phyloP scores from a whole-genome alignment of 371 early-diverging fungal genomes.

The Rhizopus arrhizus region DNA sequence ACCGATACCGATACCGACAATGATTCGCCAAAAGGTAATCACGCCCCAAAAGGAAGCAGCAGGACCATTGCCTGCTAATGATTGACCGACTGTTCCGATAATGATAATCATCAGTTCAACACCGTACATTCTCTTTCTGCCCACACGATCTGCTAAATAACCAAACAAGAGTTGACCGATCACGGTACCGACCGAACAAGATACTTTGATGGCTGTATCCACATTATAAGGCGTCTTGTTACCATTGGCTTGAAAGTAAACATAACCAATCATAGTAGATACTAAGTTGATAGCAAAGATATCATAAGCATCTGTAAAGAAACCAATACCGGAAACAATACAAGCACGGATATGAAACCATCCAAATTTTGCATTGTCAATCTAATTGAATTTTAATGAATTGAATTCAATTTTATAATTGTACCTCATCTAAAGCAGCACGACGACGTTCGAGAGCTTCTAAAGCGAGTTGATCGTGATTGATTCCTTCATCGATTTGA shows the following conservation, averaged over 20 bases:
- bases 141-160: constrained; percentile 74
- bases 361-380: constrained; percentile 57
- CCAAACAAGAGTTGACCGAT: constrained; percentile 81
- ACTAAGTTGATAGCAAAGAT: constrained; percentile 84
- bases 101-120: constrained; percentile 79
- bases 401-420: neutral
- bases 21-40: constrained; percentile 77
- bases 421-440: constrained; percentile 44
- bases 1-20: constrained; percentile 80
- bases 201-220: constrained; percentile 72
- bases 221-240: constrained; percentile 57
- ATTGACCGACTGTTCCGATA: constrained; percentile 71
- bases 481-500: constrained; percentile 22
- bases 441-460: constrained; percentile 43
- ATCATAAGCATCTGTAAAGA: constrained; percentile 90
- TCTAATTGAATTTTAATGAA: constrained; percentile 26
- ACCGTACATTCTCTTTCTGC: constrained; percentile 86
- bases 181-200: constrained; percentile 76
- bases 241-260: constrained; percentile 53
- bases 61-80: constrained; percentile 60
- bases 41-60: constrained; percentile 63
- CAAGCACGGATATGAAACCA: constrained; percentile 89
- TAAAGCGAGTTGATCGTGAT: constrained; percentile 25
- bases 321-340: constrained; percentile 85
- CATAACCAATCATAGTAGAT: constrained; percentile 74